phyloP scores from a whole-genome alignment of 306 rosid species.

The Glycine tomentella region DNA sequence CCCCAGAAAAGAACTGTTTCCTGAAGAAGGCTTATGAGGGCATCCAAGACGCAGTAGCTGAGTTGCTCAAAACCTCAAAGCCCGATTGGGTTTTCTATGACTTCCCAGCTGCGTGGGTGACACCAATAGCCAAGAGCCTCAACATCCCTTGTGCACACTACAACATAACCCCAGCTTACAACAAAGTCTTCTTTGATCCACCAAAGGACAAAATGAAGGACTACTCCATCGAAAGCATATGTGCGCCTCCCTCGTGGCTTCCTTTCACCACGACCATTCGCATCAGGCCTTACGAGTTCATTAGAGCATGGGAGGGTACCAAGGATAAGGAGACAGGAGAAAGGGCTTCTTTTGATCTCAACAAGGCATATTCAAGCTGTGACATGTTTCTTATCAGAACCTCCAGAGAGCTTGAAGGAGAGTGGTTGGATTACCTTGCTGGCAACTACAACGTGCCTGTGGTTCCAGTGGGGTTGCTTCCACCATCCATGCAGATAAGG shows the following conservation, averaged over 20 bases:
- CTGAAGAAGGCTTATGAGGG: constrained; percentile 56
- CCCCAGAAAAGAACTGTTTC: constrained; percentile 31
- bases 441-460: constrained; percentile 35
- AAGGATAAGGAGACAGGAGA: constrained; percentile 40
- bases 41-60: constrained; percentile 43
- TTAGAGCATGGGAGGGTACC: background rate
- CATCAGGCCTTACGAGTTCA: constrained; percentile 41
- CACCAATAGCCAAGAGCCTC: constrained; percentile 35
- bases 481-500: constrained; percentile 51
- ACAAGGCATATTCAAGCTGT: constrained; percentile 47
- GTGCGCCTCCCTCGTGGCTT: constrained; percentile 51
- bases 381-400: constrained; percentile 53
- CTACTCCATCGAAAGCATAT: constrained; percentile 22
- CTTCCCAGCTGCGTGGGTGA: constrained; percentile 49
- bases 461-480: constrained; percentile 51
- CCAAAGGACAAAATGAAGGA: constrained; percentile 29
- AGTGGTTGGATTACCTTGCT: constrained; percentile 50
- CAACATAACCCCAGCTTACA: constrained; percentile 52
- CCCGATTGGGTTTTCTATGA: constrained; percentile 70
- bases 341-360: constrained; percentile 24
- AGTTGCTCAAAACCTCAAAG: constrained; percentile 41
- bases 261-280: constrained; percentile 43
- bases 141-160: constrained; percentile 50
- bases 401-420: constrained; percentile 51
- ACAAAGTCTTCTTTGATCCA: constrained; percentile 51